phyloP scores from a whole-genome alignment of 1,284 basidiomycete genomes.

The Fomitopsis palustris region DNA sequence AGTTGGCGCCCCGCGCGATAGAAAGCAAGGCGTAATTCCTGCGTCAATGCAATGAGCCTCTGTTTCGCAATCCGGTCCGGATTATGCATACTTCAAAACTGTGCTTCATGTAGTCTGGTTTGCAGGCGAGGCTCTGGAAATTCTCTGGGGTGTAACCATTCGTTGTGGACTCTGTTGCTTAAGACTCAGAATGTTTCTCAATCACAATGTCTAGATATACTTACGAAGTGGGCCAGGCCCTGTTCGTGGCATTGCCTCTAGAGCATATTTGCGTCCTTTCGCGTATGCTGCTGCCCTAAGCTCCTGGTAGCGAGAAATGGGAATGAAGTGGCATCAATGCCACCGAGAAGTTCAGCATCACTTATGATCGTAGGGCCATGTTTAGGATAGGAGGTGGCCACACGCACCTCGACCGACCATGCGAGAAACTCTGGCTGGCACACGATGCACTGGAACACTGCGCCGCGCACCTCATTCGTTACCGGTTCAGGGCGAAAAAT shows the following conservation, averaged over 20 bases:
- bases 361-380: not conserved
- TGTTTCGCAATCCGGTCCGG: not conserved
- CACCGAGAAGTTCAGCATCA: not conserved
- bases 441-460: conserved; percentile 31
- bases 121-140: conserved; percentile 22
- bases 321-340: not conserved
- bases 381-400: too few relatives aligned
- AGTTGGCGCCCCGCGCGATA: conserved; percentile 20
- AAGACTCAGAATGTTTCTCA: not conserved
- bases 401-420: conserved; percentile 40
- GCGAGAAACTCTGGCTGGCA: conserved; percentile 30
- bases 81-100: conserved; percentile 23
- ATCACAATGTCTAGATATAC: not conserved
- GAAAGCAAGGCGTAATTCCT: conserved; percentile 27
- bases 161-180: not conserved
- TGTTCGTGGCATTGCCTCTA: conserved; percentile 9
- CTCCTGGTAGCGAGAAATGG: conserved; percentile 14
- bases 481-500: conserved; percentile 24
- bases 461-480: conserved; percentile 22
- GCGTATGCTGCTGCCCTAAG: conserved; percentile 22
- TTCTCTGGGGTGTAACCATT: conserved; percentile 10
- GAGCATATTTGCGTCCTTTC: conserved; percentile 18
- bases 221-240: conserved; percentile 1
- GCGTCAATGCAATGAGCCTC: not conserved
- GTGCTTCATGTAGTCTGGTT: conserved; percentile 21